Conservation (phyloP, 1,139 yeast genomes). For the Debaryomyces nepalensis region DNA sequence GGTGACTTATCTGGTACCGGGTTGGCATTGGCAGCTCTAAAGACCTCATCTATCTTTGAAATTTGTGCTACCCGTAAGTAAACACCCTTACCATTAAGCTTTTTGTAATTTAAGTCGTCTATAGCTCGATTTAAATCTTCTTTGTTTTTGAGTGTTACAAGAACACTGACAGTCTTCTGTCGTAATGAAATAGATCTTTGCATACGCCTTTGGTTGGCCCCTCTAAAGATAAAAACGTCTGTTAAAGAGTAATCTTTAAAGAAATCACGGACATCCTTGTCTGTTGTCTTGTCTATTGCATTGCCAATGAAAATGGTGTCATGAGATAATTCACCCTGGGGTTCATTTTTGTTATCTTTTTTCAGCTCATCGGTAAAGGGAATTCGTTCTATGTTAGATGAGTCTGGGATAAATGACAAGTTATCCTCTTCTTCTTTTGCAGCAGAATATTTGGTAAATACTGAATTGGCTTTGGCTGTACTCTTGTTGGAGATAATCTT, state of each 20-base stretch:
- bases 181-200: conserved; percentile 18
- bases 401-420: not conserved
- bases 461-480: conserved; percentile 10
- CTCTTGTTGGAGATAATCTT: conserved; percentile 5
- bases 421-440: conserved; percentile 5
- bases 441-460: not conserved
- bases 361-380: conserved; percentile 1
- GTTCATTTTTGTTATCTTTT: not conserved
- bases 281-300: conserved; percentile 45
- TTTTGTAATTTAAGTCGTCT: conserved; percentile 31
- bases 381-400: not conserved
- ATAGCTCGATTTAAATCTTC: conserved; percentile 50
- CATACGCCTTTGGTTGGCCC: conserved; percentile 19
- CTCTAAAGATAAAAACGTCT: conserved; percentile 51
- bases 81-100: conserved; percentile 39
- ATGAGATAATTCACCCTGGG: conserved; percentile 32
- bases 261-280: conserved; percentile 44
- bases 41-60: conserved; percentile 47
- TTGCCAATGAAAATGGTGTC: conserved; percentile 59
- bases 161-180: conserved; percentile 47
- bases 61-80: conserved; percentile 44
- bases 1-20: conserved; percentile 1
- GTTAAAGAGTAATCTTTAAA: conserved; percentile 52
- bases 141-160: conserved; percentile 55
- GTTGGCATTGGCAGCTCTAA: conserved; percentile 29